Evolutionary conservation across 179 eudicot genomes (phyloP).

Genomic region (Spinacia oleracea): DNA sequence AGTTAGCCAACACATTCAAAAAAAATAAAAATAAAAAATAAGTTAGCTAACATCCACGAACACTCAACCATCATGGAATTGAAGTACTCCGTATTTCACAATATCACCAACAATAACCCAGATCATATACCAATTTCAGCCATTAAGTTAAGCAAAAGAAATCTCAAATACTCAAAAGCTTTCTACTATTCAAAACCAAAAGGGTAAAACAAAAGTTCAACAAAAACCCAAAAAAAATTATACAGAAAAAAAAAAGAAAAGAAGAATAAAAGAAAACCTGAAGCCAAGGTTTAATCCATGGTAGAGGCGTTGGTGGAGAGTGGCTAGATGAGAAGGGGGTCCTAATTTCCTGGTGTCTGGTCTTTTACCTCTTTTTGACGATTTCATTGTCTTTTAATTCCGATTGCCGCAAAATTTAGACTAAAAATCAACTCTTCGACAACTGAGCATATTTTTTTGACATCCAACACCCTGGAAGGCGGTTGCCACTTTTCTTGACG

Average conservation of each 20-base stretch:
- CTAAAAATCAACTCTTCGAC: too few species aligned
- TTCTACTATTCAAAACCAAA: neutral
- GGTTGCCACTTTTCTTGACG: too few species aligned
- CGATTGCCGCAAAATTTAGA: neutral
- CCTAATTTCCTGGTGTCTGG: constrained; percentile 19
- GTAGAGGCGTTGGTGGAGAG: constrained; percentile 69
- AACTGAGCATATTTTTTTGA: too few species aligned
- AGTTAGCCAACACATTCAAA: too few species aligned
- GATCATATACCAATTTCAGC: too few species aligned
- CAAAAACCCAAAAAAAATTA: neutral
- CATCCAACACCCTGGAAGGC: too few species aligned
- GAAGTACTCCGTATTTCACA: neutral
- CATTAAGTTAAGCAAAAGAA: too few species aligned
- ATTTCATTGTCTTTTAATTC: constrained; percentile 14
- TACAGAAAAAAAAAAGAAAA: neutral
- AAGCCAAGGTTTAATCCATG: constrained; percentile 66
- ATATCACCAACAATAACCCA: neutral
- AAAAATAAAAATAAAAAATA: too few species aligned
- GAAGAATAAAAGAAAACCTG: constrained; percentile 33
- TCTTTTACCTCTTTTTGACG: constrained; percentile 24
- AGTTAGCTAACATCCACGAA: neutral
- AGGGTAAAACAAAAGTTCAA: neutral
- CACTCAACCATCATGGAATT: neutral
- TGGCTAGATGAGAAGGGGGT: constrained; percentile 39
- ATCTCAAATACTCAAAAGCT: too few species aligned